These are phyloP conservation scores for Guyanaporus albipodus DNA, from an alignment of 768 basidiomycete genomes.

Conservation along the genomic window DNA sequence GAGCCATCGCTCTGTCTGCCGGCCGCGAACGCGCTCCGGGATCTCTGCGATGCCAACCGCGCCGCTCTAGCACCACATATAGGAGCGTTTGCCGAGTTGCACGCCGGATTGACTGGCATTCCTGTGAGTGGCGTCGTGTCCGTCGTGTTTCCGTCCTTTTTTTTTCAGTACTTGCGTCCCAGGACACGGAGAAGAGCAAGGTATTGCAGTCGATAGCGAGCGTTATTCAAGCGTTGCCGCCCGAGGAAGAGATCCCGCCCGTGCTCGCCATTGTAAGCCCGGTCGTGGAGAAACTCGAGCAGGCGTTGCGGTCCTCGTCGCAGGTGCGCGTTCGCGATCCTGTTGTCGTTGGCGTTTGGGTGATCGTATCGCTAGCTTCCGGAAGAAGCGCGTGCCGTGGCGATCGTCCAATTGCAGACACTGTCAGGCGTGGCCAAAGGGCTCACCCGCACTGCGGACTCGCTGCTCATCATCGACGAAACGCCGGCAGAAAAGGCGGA, in stretches of 20 bases:
- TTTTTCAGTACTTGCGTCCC: slow-evolving; percentile 1
- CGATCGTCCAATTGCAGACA: slow-evolving; percentile 72
- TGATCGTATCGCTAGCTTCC: slow-evolving; percentile 46
- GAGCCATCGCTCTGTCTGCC: slow-evolving; percentile 61
- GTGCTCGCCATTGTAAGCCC: slow-evolving; percentile 77
- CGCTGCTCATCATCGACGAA: slow-evolving; percentile 54
- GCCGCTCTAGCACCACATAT: slow-evolving; percentile 81
- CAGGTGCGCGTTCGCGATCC: slow-evolving; percentile 39
- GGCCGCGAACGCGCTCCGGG: slow-evolving; percentile 79
- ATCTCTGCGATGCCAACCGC: slow-evolving; percentile 87
- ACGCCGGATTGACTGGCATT: slow-evolving; percentile 69
- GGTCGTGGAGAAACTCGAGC: slow-evolving; percentile 64
- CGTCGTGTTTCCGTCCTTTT: background rate
- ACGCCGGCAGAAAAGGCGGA: slow-evolving; percentile 51
- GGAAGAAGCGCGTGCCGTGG: slow-evolving; percentile 63
- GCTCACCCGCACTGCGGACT: slow-evolving; percentile 73
- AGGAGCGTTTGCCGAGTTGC: slow-evolving; percentile 76
- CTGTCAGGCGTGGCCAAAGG: slow-evolving; percentile 86
- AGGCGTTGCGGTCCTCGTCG: slow-evolving; percentile 51
- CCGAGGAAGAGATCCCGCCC: slow-evolving; percentile 71
- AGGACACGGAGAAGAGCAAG: slow-evolving; percentile 87
- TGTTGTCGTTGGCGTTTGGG: background rate
- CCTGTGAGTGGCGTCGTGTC: slow-evolving; percentile 47
- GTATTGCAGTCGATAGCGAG: slow-evolving; percentile 91
- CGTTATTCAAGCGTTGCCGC: slow-evolving; percentile 86